Conservation (phyloP, 495 filamentous ascomycete species). For the Neurospora sp. region DNA sequence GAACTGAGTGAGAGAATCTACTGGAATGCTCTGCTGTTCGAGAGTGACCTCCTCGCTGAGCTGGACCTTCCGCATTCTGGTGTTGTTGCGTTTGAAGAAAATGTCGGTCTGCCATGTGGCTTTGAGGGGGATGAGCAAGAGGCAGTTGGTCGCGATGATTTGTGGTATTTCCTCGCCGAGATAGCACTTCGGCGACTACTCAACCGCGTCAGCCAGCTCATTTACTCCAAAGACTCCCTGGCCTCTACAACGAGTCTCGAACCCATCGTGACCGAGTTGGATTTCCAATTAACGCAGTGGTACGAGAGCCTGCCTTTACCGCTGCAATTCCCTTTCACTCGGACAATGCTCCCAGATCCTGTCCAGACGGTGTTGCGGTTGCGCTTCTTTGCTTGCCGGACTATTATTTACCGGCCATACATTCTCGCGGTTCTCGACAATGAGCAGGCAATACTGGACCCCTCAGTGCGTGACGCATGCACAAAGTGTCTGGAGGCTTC, state of each 20-base stretch:
- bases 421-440: slow-evolving; percentile 72
- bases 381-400: slow-evolving; percentile 74
- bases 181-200: slow-evolving; percentile 67
- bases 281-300: slow-evolving; percentile 77
- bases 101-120: slow-evolving; percentile 64
- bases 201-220: slow-evolving; percentile 70
- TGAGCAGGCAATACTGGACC: slow-evolving; percentile 59
- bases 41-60: slow-evolving; percentile 73
- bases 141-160: slow-evolving; percentile 57
- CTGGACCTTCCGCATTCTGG: slow-evolving; percentile 74
- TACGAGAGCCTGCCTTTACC: slow-evolving; percentile 66
- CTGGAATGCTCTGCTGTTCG: slow-evolving; percentile 75
- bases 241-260: slow-evolving; percentile 60
- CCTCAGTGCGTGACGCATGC: slow-evolving; percentile 63
- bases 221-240: slow-evolving; percentile 65
- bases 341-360: slow-evolving; percentile 53
- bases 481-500: slow-evolving; percentile 74
- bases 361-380: slow-evolving; percentile 70
- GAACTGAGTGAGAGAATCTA: slow-evolving; percentile 69
- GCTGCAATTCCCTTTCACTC: slow-evolving; percentile 64
- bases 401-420: slow-evolving; percentile 78
- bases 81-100: slow-evolving; percentile 70
- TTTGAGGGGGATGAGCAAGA: slow-evolving; percentile 63
- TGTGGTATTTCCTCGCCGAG: slow-evolving; percentile 79
- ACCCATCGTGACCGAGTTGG: slow-evolving; percentile 67